These are phyloP conservation scores for Dictyostelium citrinum DNA, from an alignment of 78 protist genomes.

Conservation along the genomic window DNA sequence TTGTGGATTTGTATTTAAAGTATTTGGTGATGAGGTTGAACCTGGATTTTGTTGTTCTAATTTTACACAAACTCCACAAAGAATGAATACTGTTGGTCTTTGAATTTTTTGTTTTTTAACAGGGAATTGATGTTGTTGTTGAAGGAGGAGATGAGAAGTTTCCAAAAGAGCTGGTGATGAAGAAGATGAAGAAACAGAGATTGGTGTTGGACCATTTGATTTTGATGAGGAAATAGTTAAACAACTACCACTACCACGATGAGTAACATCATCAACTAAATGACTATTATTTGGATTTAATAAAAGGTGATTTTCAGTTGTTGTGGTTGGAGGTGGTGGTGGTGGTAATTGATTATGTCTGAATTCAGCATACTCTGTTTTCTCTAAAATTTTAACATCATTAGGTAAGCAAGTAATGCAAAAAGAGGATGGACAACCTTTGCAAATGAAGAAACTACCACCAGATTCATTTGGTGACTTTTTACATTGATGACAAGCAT, in stretches of 20 bases:
- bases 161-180: constrained; percentile 19
- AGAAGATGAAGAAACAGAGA: constrained; percentile 4
- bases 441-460: constrained; percentile 63
- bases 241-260: not conserved
- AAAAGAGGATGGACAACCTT: constrained; percentile 50
- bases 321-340: not conserved
- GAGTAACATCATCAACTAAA: not conserved
- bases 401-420: constrained; percentile 72
- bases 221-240: not conserved
- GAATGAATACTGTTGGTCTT: constrained; percentile 33
- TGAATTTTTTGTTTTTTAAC: constrained; percentile 26
- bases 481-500: constrained; percentile 33
- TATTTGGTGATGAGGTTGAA: not conserved
- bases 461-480: constrained; percentile 71
- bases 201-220: not conserved
- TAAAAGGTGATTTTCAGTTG: not conserved
- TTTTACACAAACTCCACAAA: not conserved
- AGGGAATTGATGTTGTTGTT: constrained; percentile 15
- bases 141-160: not conserved
- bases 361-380: constrained; percentile 18
- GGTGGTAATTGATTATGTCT: not conserved
- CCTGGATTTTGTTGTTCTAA: not conserved
- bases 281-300: constrained; percentile 17
- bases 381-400: constrained; percentile 40
- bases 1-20: not conserved